These are phyloP conservation scores for Pythium utonaiense DNA, from an alignment of 352 stramenopile genomes.

Conservation along the genomic window DNA sequence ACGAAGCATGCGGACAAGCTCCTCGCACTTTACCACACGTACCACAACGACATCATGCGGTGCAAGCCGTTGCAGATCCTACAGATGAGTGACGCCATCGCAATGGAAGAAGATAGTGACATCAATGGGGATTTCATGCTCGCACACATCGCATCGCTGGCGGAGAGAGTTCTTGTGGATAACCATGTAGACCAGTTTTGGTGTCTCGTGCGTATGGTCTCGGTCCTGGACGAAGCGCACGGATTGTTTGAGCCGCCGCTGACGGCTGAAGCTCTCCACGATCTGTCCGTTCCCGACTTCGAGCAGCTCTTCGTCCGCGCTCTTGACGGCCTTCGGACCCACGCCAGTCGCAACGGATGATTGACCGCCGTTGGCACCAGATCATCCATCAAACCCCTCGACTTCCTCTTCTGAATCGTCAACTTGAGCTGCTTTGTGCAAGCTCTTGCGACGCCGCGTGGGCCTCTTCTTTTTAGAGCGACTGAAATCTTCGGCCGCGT, in stretches of 20 bases:
- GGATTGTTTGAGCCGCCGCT: conserved; percentile 42
- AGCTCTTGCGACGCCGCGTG: conserved; percentile 34
- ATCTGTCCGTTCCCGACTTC: conserved; percentile 42
- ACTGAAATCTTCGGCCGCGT: conserved; percentile 32
- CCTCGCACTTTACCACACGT: conserved; percentile 17
- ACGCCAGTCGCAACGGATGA: not conserved
- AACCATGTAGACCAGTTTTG: conserved; percentile 61
- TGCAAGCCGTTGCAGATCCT: conserved; percentile 4
- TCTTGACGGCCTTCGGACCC: conserved; percentile 35
- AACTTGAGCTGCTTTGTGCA: conserved; percentile 23
- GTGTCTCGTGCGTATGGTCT: conserved; percentile 58
- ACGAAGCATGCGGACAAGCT: conserved; percentile 1
- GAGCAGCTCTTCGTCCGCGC: conserved; percentile 68
- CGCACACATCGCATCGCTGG: not conserved
- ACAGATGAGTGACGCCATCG: not conserved
- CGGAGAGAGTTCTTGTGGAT: conserved; percentile 16
- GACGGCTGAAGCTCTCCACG: conserved; percentile 31
- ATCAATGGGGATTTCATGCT: not conserved
- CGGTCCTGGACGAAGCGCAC: conserved; percentile 52
- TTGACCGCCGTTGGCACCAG: not conserved
- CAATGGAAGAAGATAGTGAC: not conserved
- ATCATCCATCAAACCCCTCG: conserved; percentile 28
- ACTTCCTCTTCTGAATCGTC: conserved; percentile 39
- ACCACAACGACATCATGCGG: conserved; percentile 14
- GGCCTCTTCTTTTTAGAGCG: conserved; percentile 29